Conservation (phyloP, 2,329 filamentous ascomycete species). For the Scedosporium aurantiacum region DNA sequence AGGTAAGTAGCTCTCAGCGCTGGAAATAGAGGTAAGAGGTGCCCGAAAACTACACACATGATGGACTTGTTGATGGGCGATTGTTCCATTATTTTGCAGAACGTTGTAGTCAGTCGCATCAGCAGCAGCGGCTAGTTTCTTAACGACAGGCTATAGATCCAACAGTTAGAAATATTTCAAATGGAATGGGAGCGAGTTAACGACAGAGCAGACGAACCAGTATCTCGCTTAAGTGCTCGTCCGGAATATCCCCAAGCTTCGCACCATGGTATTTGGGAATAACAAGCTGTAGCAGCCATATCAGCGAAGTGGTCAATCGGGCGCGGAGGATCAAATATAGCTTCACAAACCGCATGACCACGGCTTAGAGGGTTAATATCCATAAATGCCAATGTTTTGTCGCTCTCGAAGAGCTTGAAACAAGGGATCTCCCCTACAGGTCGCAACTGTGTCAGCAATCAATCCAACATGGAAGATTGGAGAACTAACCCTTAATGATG, state of each 20-base stretch:
- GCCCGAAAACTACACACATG: constrained; percentile 55
- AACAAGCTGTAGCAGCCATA: constrained; percentile 54
- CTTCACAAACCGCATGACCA: constrained; percentile 68
- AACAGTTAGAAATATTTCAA: background rate
- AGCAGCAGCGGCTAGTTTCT: constrained; percentile 70
- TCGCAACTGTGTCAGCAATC: background rate
- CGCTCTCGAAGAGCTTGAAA: constrained; percentile 91
- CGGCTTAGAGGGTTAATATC: constrained; percentile 84
- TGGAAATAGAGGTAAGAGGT: background rate
- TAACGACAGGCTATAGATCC: constrained; percentile 55
- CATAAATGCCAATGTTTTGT: constrained; percentile 89
- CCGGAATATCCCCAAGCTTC: constrained; percentile 86
- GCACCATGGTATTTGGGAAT: constrained; percentile 92
- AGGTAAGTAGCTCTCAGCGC: constrained; percentile 5
- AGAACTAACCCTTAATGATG: constrained; percentile 71
- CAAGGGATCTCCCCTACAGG: constrained; percentile 79
- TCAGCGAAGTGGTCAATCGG: background rate
- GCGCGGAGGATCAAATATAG: background rate
- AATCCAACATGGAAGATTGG: background rate
- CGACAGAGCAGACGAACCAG: constrained; percentile 42
- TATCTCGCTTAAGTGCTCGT: constrained; percentile 74
- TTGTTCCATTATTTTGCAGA: constrained; percentile 86
- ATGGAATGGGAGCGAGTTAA: background rate
- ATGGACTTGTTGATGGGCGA: constrained; percentile 86
- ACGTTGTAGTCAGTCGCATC: constrained; percentile 81